These are phyloP conservation scores for Pholiota conissans DNA, from an alignment of 768 basidiomycete genomes.

Conservation along the genomic window DNA sequence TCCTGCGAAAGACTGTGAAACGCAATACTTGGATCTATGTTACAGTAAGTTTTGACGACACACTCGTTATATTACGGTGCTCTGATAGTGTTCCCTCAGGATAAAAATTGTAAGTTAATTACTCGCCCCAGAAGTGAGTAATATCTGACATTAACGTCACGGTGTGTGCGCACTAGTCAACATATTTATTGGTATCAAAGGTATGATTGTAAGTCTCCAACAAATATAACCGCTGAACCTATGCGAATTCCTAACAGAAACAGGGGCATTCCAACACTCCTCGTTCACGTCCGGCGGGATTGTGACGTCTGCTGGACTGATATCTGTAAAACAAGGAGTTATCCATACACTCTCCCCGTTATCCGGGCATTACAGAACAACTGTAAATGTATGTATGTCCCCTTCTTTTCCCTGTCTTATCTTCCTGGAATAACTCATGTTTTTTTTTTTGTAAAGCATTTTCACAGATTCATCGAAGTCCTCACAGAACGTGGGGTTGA, in stretches of 20 bases:
- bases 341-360: slow-evolving; percentile 63
- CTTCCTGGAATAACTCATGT: neutral
- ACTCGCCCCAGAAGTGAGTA: neutral
- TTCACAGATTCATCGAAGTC: slow-evolving; percentile 52
- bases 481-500: slow-evolving; percentile 56
- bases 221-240: neutral
- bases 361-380: slow-evolving; percentile 69
- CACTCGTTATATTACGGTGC: neutral
- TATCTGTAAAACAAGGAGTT: slow-evolving; percentile 60
- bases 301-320: slow-evolving; percentile 66
- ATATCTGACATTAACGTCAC: no score
- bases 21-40: slow-evolving; percentile 73
- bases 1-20: slow-evolving; percentile 58
- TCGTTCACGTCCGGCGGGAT: slow-evolving; percentile 58
- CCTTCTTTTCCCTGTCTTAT: neutral
- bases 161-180: no score
- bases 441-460: slow-evolving; percentile 43
- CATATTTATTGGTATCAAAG: slow-evolving; percentile 69
- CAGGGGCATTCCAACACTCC: slow-evolving; percentile 67
- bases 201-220: slow-evolving; percentile 17
- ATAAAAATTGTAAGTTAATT: slow-evolving; percentile 46
- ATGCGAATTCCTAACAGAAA: slow-evolving; percentile 27
- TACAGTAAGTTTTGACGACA: slow-evolving; percentile 35
- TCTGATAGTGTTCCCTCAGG: slow-evolving; percentile 29
- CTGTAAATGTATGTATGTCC: slow-evolving; percentile 41